Base-by-base conservation (phyloP, 805 yeast species). In the Peterozyma toletana region DNA sequence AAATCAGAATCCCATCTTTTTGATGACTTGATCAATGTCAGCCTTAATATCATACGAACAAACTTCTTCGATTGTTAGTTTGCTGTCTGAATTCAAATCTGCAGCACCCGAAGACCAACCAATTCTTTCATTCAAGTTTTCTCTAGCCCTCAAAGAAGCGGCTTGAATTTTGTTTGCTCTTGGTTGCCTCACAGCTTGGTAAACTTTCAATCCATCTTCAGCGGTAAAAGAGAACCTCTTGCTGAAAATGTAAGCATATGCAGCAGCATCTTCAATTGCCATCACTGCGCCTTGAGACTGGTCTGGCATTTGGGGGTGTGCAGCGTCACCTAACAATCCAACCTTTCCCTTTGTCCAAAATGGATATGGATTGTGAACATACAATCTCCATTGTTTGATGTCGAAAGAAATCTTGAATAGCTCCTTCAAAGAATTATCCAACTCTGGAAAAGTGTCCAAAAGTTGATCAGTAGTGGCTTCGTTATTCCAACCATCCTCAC, bases 321-420 rank as follows among this genome's bases (percentile, higher is more conserved):
- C 53, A 1, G 68, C 57, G 47, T 64, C 69, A 9, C 69, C 69
- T 37, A 63, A 43, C 27, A 63, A 42, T 11, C 51, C 60, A 34
- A 62, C 58, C 36, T 56, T 56, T 3, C 62, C 63, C 39, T 53
- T 53, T 21, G 47, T 38, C 53, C 56, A 57, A 33, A 49, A 49
- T 4, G 54, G 52, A 36, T 49, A 54, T 5, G 57, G 58, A 41
- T 53, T 48, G 35, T 55, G 56, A 38, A 54, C 57, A 36, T 55
- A 57, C 17, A 57, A 41, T 33, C 60, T 46, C 61, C 59, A 57
- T 43, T 54, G 58, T 45, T 55, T 57, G 44, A 57, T 53, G 42
- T 57, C 61, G 44, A 51, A 54, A 15, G 56, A 53, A 37, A 55
- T 52, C 40, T 48, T 50, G 42, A 57, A 57, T 15, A 57, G 42